Base-by-base conservation (phyloP, 1,139 yeast genomes). In the Meyerozyma athensensis region DNA sequence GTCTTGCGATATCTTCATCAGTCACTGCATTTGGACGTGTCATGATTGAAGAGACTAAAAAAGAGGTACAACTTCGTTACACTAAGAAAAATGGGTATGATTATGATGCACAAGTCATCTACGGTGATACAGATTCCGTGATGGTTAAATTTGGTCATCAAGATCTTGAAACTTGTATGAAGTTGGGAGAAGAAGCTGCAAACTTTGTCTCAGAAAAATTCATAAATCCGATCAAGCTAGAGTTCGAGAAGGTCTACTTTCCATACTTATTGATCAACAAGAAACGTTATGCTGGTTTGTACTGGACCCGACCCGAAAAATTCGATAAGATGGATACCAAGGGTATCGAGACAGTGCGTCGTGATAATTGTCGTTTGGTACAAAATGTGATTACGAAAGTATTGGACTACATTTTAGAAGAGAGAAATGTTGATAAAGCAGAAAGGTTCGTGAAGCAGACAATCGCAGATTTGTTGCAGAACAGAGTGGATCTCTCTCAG, bases 41-140 rank as follows among this genome's bases (percentile, higher is more conserved):
- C 40, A 94, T 94, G 99, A 94, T 94, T 65, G 96, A 92, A 62
- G 71, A 77, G 50, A 92, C 98, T 0, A 92, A 90, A 53, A 71
- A 72, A 38, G 90, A 84, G 45, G 98, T 94, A 3, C 94, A 89
- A 58, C 78, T 79, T 22, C 72, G 77, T 39, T 94, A 89, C 54
- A 74, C 81, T 10, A 81, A 79, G 22, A 79, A 78, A 39, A 89
- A 92, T 59, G 97, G 97, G 1, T 84, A 72, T 52, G 73, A 77
- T 14, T 81, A 74, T 55, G 95, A 94, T 63, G 84, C 97, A 0
- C 77, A 83, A 48, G 98, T 94, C 44, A 84, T 94, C 33, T 94
- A 94, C 58, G 99, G 99, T 68, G 99, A 94, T 63, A 94, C 99
- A 0, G 99, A 94, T 74, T 94, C 98, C 6, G 99, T 94, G 13